These are phyloP conservation scores for Malus hybrid DNA, from an alignment of 331 rosid species.

Conservation along the genomic window DNA sequence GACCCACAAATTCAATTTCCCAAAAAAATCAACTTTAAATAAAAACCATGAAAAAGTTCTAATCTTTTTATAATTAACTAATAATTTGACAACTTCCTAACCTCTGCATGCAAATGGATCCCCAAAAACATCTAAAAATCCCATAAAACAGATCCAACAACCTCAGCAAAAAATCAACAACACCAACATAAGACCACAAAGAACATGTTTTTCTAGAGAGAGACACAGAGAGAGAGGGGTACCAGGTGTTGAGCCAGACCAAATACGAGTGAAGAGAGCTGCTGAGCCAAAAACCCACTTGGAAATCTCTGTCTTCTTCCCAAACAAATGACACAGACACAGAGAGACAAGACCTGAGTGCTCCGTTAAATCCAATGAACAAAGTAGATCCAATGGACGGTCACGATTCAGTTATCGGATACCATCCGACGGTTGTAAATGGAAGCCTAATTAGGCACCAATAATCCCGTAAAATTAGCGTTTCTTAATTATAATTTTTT, in stretches of 20 bases:
- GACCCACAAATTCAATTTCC: conserved; percentile 6
- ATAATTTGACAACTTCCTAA: neutral
- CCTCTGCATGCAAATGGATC: conserved; percentile 8
- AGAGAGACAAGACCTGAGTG: neutral
- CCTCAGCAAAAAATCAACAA: neutral
- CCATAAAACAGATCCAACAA: neutral
- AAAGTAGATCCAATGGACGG: conserved; percentile 2
- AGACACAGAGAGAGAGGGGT: neutral
- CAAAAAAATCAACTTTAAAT: neutral
- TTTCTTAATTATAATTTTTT: neutral
- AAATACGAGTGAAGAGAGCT: neutral
- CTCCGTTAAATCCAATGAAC: neutral
- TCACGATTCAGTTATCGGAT: neutral
- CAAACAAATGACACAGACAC: neutral
- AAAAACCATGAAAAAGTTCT: conserved; percentile 4
- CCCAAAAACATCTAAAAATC: neutral
- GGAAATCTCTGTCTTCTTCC: conserved; percentile 2
- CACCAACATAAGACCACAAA: neutral
- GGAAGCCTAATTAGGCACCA: neutral
- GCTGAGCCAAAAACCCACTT: neutral
- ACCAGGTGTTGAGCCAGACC: conserved; percentile 11
- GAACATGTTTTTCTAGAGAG: neutral
- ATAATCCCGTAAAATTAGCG: conserved; percentile 4
- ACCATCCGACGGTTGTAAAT: conserved; percentile 19
- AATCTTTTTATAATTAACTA: neutral